These are phyloP conservation scores for Lantana camara DNA, from an alignment of 257 asterid genomes.

Conservation along the genomic window DNA sequence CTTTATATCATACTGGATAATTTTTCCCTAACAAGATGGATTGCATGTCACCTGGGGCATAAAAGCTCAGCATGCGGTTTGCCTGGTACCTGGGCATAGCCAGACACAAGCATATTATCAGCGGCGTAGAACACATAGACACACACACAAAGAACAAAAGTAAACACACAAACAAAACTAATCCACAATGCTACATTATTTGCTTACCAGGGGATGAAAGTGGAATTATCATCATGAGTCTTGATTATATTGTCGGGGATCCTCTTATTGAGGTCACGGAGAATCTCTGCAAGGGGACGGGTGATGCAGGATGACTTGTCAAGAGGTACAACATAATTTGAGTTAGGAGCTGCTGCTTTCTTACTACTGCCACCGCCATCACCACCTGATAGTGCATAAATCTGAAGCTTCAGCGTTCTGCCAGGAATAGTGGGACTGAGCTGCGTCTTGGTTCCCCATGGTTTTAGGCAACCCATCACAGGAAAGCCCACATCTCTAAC, in stretches of 20 bases:
- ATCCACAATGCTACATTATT: not conserved
- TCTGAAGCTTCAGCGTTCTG: slow-evolving; percentile 35
- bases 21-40: slow-evolving; percentile 9
- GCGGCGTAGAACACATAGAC: slow-evolving; percentile 15
- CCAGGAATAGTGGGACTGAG: slow-evolving; percentile 24
- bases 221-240: slow-evolving; percentile 52
- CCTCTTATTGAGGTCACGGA: slow-evolving; percentile 92
- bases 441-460: slow-evolving; percentile 23
- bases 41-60: slow-evolving; percentile 82
- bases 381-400: slow-evolving; percentile 41
- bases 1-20: not conserved
- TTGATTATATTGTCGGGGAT: slow-evolving; percentile 87
- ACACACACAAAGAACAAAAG: not conserved
- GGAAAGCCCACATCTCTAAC: slow-evolving; percentile 33
- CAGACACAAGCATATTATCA: slow-evolving; percentile 29
- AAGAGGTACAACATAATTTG: slow-evolving; percentile 89
- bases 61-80: slow-evolving; percentile 95
- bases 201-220: slow-evolving; percentile 77
- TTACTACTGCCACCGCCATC: slow-evolving; percentile 41
- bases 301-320: slow-evolving; percentile 83
- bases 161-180: not conserved
- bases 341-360: slow-evolving; percentile 64
- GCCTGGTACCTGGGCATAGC: slow-evolving; percentile 78
- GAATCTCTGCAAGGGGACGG: slow-evolving; percentile 92
- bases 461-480: slow-evolving; percentile 21